Evolutionary conservation across 2,329 filamentous ascomycete species (phyloP), one percentile per base, ranked within the genome.

Genomic region (Raffaelea ambrosiae): DNA sequence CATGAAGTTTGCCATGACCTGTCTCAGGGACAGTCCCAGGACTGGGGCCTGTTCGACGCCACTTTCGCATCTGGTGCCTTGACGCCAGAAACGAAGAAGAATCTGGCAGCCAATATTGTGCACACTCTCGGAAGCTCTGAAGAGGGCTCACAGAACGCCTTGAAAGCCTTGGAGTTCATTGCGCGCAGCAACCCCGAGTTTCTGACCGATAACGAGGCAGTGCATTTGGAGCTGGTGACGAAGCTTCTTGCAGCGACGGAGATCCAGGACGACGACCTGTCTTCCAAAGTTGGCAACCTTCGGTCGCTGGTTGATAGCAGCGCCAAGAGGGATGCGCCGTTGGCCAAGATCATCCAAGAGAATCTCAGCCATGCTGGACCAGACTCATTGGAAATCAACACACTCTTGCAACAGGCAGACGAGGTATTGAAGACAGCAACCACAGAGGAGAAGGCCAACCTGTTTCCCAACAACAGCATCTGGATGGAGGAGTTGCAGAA

Each of bases 401-500:
- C 76, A 0, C 59, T 83, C 39, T 67, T 75, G 1, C 64, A 71
- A 16, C 76, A 76, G 56, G 71, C 71, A 1, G 51, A 64, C 8
- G 59, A 65, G 19, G 55, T 74, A 14, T 61, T 69, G 5, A 59
- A 63, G 16, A 58, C 61, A 2, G 31, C 41, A 4, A n/a, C n/a
- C n/a, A n/a, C n/a, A 40, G 46, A 50, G 3, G 48, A 51, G 21
- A 66, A 65, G 2, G 63, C 69, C 51, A 68, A 72, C 11, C 63
- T 91, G 4, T 69, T 93, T 35, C 88, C 88, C 0, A 74, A 74
- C 54, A 66, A 70, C 0, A 66, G 73, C 2, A 65, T 77, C 10
- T 96, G 90, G 89, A 71, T 75, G 55, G 56, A 70, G 14, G 76
- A 85, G 14, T 63, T 95, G 3, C 58, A 61, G 0, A 67, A 66